Conservation (phyloP, 1,139 yeast species). For the Scheffersomyces cryptocercus region DNA sequence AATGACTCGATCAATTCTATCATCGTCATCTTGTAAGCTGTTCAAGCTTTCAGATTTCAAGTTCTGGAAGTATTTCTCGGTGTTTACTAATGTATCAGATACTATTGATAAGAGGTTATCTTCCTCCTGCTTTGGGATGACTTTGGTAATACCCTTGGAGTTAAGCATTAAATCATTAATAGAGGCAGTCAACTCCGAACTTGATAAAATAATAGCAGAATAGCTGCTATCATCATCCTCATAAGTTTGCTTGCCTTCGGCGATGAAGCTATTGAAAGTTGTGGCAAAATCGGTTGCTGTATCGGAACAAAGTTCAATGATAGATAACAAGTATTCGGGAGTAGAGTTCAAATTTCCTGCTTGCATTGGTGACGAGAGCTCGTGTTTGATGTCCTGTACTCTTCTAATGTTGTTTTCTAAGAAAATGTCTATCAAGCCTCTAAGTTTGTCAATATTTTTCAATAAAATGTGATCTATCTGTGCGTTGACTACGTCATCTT, state of each 20-base stretch:
- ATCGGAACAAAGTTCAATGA: constrained; percentile 70
- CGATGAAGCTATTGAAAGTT: constrained; percentile 73
- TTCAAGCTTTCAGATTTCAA: constrained; percentile 56
- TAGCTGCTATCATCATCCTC: constrained; percentile 63
- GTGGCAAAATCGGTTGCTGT: constrained; percentile 81
- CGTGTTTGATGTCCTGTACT: constrained; percentile 72
- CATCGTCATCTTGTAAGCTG: constrained; percentile 56
- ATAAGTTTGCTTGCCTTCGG: constrained; percentile 64
- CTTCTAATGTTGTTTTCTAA: constrained; percentile 69
- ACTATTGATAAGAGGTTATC: constrained; percentile 53
- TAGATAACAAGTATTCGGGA: constrained; percentile 68
- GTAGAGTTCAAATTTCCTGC: constrained; percentile 82
- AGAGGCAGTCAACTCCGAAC: constrained; percentile 66
- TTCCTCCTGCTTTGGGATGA: constrained; percentile 54
- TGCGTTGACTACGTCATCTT: constrained; percentile 56
- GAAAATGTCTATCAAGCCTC: constrained; percentile 69
- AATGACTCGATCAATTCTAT: constrained; percentile 74
- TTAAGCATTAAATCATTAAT: constrained; percentile 67
- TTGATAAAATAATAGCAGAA: constrained; percentile 58
- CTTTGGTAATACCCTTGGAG: constrained; percentile 67
- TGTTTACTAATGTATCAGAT: constrained; percentile 58
- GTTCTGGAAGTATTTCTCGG: constrained; percentile 63
- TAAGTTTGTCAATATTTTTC: constrained; percentile 52
- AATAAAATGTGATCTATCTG: constrained; percentile 57
- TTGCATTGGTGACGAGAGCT: constrained; percentile 76